A percentile compares a stretch with the other conserved stretches of the same genome.
Evolutionary conservation across 2,329 filamentous ascomycete genomes (phyloP).

Genomic region (Ascocoryne sarcoides): DNA sequence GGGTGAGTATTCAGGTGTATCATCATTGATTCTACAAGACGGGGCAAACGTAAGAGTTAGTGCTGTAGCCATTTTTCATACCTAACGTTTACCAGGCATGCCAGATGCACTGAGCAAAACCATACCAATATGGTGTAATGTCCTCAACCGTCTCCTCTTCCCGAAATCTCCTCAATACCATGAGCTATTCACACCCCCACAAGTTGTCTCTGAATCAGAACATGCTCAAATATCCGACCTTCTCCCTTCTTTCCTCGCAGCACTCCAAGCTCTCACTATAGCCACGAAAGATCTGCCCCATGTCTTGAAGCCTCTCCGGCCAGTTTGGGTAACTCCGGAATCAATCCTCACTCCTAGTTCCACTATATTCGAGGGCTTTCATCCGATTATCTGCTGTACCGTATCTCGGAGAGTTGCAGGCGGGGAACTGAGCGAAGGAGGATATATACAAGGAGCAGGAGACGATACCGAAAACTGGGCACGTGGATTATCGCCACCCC

Average conservation of each 20-base stretch:
- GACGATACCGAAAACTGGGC: slow-evolving; percentile 96
- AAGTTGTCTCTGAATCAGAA: slow-evolving; percentile 65
- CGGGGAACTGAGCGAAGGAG: slow-evolving; percentile 59
- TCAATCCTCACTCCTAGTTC: slow-evolving; percentile 38
- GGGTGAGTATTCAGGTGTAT: slow-evolving; percentile 47
- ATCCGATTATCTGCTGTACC: slow-evolving; percentile 76
- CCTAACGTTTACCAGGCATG: slow-evolving; percentile 49
- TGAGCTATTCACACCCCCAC: slow-evolving; percentile 60
- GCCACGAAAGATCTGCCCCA: slow-evolving; percentile 47
- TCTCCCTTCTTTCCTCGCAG: slow-evolving; percentile 45
- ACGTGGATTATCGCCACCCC: slow-evolving; percentile 60
- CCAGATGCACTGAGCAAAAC: slow-evolving; percentile 93
- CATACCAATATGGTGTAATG: slow-evolving; percentile 84
- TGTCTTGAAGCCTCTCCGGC: slow-evolving; percentile 63
- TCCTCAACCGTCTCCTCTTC: slow-evolving; percentile 74
- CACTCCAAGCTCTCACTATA: slow-evolving; percentile 50
- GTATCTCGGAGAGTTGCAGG: slow-evolving; percentile 65
- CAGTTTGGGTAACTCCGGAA: slow-evolving; percentile 72
- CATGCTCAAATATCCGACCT: slow-evolving; percentile 61
- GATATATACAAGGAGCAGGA: slow-evolving; percentile 88
- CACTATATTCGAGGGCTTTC: slow-evolving; percentile 46
- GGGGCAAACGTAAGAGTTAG: slow-evolving; percentile 64
- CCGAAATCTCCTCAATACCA: slow-evolving; percentile 41
- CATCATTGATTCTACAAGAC: slow-evolving; percentile 84
- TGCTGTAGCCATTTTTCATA: slow-evolving; percentile 1